Percentiles rank a stretch among this genome's conserved stretches.
These are phyloP conservation scores for Boletus barrowsii DNA, from an alignment of 768 basidiomycete genomes.

Conservation along the genomic window DNA sequence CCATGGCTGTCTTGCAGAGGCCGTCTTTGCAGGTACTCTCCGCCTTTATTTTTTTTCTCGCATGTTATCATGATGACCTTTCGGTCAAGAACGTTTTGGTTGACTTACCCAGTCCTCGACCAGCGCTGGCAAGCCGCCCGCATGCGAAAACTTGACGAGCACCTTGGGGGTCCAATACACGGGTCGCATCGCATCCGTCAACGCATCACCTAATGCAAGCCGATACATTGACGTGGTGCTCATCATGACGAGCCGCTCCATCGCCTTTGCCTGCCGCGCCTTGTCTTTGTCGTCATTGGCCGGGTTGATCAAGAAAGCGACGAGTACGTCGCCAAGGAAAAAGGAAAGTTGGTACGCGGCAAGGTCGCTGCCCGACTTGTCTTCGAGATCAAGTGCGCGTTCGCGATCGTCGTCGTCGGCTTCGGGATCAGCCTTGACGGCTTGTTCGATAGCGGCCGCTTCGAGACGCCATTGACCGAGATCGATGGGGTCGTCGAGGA, in stretches of 20 bases:
- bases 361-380: background rate
- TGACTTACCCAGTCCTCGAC: background rate
- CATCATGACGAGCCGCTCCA: background rate
- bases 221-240: background rate
- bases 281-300: background rate
- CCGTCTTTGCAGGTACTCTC: background rate
- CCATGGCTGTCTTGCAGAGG: background rate
- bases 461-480: background rate
- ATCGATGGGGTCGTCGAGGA: background rate
- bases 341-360: background rate
- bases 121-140: background rate
- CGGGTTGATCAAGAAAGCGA: background rate
- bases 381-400: background rate
- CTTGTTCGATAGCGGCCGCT: background rate
- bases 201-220: background rate
- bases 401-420: background rate
- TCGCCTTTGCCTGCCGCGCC: background rate
- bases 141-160: background rate
- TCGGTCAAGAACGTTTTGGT: background rate
- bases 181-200: background rate
- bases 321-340: background rate
- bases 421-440: background rate
- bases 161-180: background rate
- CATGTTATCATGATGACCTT: background rate
- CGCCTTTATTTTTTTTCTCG: background rate